A percentile compares a stretch with the other conserved stretches of the same genome.
Conservation (phyloP, 192 early-diverging fungal species). For the Coemansia sp. region DNA sequence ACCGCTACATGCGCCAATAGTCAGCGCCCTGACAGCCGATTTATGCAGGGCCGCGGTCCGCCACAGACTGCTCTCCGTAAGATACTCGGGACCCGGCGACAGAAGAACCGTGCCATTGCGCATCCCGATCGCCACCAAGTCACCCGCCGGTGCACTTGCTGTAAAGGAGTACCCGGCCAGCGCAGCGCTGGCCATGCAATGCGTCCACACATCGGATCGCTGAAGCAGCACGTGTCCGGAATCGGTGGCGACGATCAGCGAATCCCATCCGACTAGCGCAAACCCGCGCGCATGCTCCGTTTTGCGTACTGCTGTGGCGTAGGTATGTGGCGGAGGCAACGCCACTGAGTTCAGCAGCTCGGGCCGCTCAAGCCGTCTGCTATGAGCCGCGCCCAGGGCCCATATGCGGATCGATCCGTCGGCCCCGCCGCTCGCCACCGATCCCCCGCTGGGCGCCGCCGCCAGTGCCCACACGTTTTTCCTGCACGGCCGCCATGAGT, state of each 20-base stretch:
- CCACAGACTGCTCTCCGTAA: no score
- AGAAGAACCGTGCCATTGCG: constrained; percentile 35
- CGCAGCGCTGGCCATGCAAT: neutral
- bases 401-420: constrained; percentile 80
- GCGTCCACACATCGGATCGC: neutral
- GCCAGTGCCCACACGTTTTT: constrained; percentile 85
- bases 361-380: neutral
- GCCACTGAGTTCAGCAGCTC: neutral
- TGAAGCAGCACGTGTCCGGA: constrained; percentile 42
- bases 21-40: neutral
- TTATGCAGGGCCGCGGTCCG: no score
- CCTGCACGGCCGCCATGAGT: constrained; percentile 56
- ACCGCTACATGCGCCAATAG: neutral
- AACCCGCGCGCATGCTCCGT: constrained; percentile 56
- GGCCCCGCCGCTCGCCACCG: constrained; percentile 74
- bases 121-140: constrained; percentile 23
- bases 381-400: constrained; percentile 10
- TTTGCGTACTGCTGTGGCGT: neutral
- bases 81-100: no score
- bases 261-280: constrained; percentile 31
- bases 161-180: constrained; percentile 29
- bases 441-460: constrained; percentile 41
- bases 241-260: constrained; percentile 44
- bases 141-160: constrained; percentile 1
- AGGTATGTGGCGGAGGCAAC: neutral